Evolutionary conservation across 2,329 filamentous ascomycete species (phyloP).

Genomic region (Ceratocystis smalleyi): DNA sequence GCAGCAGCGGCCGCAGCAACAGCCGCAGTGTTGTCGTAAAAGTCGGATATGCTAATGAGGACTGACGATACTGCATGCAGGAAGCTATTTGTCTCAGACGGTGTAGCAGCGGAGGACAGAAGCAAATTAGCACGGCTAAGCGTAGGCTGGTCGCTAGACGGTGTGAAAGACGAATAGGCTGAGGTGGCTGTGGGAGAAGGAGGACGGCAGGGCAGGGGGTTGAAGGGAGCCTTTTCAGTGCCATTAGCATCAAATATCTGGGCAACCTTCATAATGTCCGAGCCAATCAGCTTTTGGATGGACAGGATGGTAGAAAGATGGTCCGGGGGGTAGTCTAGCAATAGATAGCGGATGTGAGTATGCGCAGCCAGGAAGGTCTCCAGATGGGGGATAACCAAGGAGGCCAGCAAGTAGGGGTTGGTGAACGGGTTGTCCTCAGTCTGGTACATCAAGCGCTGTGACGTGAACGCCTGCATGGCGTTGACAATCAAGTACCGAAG

Average conservation of each 20-base stretch:
- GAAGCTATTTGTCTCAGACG: slow-evolving; percentile 38
- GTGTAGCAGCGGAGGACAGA: slow-evolving; percentile 38
- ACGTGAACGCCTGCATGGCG: slow-evolving; percentile 42
- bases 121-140: slow-evolving; percentile 42
- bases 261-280: slow-evolving; percentile 41
- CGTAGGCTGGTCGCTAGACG: slow-evolving; percentile 20
- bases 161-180: slow-evolving; percentile 19
- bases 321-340: slow-evolving; percentile 43
- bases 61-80: slow-evolving; percentile 37
- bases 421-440: slow-evolving; percentile 39
- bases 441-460: slow-evolving; percentile 35
- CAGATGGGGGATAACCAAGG: slow-evolving; percentile 43
- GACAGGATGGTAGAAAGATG: slow-evolving; percentile 42
- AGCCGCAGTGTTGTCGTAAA: slow-evolving; percentile 8
- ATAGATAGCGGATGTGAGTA: slow-evolving; percentile 36
- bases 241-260: slow-evolving; percentile 36
- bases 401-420: slow-evolving; percentile 39
- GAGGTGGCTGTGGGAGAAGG: slow-evolving; percentile 21
- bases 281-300: slow-evolving; percentile 41
- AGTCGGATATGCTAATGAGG: slow-evolving; percentile 28
- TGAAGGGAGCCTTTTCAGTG: slow-evolving; percentile 9
- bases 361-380: slow-evolving; percentile 43
- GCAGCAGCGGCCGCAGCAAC: neutral
- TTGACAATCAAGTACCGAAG: slow-evolving; percentile 45
- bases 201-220: slow-evolving; percentile 17